A percentile compares a stretch with the other conserved stretches of the same genome.
These are phyloP conservation scores for Lodderomyces elongisporus DNA, from an alignment of 1,139 yeast genomes.

Conservation along the genomic window DNA sequence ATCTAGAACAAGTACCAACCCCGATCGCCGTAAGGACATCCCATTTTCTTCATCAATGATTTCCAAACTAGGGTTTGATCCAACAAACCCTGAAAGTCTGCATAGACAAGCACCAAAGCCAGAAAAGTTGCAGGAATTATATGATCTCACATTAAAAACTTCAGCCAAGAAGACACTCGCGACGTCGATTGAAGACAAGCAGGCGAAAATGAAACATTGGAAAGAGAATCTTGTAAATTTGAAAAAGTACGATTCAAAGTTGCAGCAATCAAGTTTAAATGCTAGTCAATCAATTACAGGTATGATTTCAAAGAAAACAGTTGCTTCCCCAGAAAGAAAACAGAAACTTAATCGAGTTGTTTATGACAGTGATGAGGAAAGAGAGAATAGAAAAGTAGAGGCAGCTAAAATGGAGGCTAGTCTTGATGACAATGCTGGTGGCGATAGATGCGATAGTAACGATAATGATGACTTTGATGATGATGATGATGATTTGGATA, in stretches of 20 bases:
- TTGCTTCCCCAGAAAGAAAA: conserved; percentile 1
- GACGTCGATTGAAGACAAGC: conserved; percentile 17
- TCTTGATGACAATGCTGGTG: conserved; percentile 9
- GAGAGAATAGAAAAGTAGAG: no score
- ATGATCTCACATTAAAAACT: conserved; percentile 19
- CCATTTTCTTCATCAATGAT: conserved; percentile 32
- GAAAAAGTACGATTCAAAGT: conserved; percentile 16
- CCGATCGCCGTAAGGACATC: no score
- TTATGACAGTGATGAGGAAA: neutral
- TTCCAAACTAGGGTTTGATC: conserved; percentile 48
- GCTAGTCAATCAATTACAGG: conserved; percentile 4
- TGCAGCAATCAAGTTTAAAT: conserved; percentile 4
- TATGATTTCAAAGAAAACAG: conserved; percentile 3
- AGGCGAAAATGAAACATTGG: conserved; percentile 19
- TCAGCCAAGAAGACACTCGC: conserved; percentile 17
- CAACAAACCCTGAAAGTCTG: conserved; percentile 24
- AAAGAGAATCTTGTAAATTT: conserved; percentile 16
- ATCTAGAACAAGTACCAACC: conserved; percentile 2
- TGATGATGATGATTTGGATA: conserved; percentile 19
- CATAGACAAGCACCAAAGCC: conserved; percentile 14
- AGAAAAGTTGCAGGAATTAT: conserved; percentile 18
- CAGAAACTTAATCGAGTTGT: conserved; percentile 8
- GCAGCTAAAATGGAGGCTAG: neutral
- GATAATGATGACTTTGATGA: conserved; percentile 4
- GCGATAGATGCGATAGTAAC: neutral